phyloP scores from a whole-genome alignment of 2,329 filamentous ascomycete species.

The Hymenoscyphus fraxineus region DNA sequence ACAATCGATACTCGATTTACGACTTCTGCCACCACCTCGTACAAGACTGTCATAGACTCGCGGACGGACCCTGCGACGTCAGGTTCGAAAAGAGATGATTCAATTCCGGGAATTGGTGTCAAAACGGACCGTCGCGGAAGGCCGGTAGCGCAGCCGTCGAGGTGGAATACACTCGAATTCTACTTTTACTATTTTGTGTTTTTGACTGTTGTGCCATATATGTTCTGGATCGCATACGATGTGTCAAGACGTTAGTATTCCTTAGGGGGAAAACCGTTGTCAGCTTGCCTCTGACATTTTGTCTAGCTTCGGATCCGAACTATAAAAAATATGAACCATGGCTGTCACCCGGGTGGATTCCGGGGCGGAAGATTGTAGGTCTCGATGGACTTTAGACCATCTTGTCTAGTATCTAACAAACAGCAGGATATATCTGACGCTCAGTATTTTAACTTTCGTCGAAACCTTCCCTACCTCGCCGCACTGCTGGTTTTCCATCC shows the following conservation, averaged over 20 bases:
- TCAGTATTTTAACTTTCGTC: conserved; percentile 82
- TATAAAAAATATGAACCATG: conserved; percentile 70
- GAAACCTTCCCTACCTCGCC: conserved; percentile 78
- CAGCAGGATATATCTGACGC: conserved; percentile 78
- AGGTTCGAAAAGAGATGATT: conserved; percentile 32
- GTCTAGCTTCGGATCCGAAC: conserved; percentile 71
- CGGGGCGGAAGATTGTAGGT: conserved; percentile 79
- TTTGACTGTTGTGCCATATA: conserved; percentile 64
- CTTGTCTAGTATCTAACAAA: conserved; percentile 14
- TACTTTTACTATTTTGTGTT: conserved; percentile 74
- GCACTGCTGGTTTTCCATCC: conserved; percentile 75
- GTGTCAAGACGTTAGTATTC: conserved; percentile 70
- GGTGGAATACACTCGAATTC: conserved; percentile 87
- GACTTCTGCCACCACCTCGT: conserved; percentile 64
- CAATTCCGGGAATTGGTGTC: conserved; percentile 29
- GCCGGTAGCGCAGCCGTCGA: conserved; percentile 56
- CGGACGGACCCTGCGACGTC: conserved; percentile 41
- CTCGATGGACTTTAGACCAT: not conserved
- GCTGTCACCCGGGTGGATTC: conserved; percentile 83
- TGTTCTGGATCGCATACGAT: conserved; percentile 87
- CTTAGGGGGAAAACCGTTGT: not conserved
- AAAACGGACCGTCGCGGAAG: conserved; percentile 39
- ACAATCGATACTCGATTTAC: conserved; percentile 71
- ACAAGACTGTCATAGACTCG: conserved; percentile 53
- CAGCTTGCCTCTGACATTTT: conserved; percentile 17